Evolutionary conservation across 352 stramenopile genomes (phyloP).

Genomic region (Phytophthora quininea): DNA sequence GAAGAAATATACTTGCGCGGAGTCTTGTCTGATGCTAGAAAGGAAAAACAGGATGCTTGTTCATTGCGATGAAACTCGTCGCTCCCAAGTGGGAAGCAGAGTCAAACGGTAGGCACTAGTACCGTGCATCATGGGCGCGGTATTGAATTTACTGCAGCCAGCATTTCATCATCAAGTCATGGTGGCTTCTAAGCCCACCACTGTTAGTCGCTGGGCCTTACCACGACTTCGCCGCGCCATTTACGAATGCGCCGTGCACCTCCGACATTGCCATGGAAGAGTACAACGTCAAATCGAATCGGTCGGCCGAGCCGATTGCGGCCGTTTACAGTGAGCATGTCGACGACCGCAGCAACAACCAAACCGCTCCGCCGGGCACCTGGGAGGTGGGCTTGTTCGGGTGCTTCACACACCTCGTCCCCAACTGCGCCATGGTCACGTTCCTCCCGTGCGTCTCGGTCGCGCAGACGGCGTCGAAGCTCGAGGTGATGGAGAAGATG

Average conservation of each 20-base stretch:
- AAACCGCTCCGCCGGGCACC: slow-evolving; percentile 2
- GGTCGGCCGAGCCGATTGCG: slow-evolving; percentile 15
- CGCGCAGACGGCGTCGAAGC: slow-evolving; percentile 38
- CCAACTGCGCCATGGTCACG: slow-evolving; percentile 47
- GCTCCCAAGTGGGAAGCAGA: too few species aligned
- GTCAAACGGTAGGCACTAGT: background rate
- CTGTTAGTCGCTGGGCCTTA: background rate
- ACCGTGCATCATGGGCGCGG: slow-evolving; percentile 9
- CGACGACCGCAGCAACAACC: background rate
- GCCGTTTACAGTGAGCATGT: slow-evolving; percentile 19
- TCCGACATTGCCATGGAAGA: slow-evolving; percentile 15
- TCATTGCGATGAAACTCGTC: too few species aligned
- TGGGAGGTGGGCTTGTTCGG: slow-evolving; percentile 40
- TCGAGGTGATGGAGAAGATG: slow-evolving; percentile 35
- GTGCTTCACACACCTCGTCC: slow-evolving; percentile 44
- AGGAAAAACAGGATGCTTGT: too few species aligned
- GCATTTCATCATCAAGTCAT: background rate
- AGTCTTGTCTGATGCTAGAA: too few species aligned
- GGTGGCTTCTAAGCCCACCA: too few species aligned
- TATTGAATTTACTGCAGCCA: slow-evolving; percentile 27
- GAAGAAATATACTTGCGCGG: too few species aligned
- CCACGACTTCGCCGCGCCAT: slow-evolving; percentile 1
- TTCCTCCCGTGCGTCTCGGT: slow-evolving; percentile 46
- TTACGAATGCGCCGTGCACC: slow-evolving; percentile 11
- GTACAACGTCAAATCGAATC: slow-evolving; percentile 22